Evolutionary conservation across 768 basidiomycete species (phyloP), one percentile per base, ranked within the genome.

Genomic region (Tulasnella sp.): DNA sequence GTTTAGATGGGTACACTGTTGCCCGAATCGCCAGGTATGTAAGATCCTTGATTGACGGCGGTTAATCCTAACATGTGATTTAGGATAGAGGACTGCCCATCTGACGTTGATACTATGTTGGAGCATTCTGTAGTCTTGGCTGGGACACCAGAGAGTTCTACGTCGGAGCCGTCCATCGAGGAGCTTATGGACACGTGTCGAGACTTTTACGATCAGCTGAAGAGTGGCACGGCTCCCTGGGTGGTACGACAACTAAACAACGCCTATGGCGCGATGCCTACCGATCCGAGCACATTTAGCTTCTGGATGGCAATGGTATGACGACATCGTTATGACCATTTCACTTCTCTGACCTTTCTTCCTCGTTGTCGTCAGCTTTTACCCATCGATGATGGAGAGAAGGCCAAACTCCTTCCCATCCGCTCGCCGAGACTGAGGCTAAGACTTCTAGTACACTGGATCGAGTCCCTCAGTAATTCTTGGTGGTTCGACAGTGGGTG

Each of bases 371-470:
- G 17, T 23, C 37, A 75, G 70, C 68, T 94, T 35, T 79, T 97
- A 48, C 86, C 92, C 34, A 89, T 97, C 65, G 89, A 94, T 67
- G 87, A 94, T 57, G 77, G 82, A 64, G 86, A 91, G 71, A 89
- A 92, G 68, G 75, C 89, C 11, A 85, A 91, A 64, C 76, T 98
- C 7, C 73, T 93, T 9, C 86, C 89, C 0, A 82, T 93, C 50
- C 78, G 81, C 59, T 86, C 80, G 52, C 76, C 86, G 0, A 77
- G 84, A 25, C 73, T 96, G 60, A 76, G 94, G 31, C 71, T 98
- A 53, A 74, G 84, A 56, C 74, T 98, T 63, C 84, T 96, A 58
- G 86, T 87, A 25, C 86, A 90, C 65, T 98, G 94, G 94, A 93
- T 97, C 64, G 90, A 96, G 71, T 77, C 80, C 65, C 70, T 86